These are phyloP conservation scores for Chlorella sp. DNA, from an alignment of 139 green algal genomes.

Conservation along the genomic window DNA sequence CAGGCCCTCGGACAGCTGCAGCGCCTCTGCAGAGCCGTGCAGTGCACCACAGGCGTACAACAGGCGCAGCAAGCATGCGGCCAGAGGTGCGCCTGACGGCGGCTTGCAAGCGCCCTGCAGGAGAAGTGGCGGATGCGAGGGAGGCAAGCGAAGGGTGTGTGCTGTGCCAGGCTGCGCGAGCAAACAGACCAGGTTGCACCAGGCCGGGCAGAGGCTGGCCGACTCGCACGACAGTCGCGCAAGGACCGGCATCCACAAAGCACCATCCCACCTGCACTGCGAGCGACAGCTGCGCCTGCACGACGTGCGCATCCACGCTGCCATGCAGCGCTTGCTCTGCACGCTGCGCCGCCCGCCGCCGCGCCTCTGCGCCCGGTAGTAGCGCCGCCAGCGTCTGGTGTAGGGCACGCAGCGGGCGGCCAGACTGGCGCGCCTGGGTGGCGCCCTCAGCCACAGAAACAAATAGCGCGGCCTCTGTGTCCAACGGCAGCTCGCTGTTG, in stretches of 20 bases:
- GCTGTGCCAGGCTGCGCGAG: no score
- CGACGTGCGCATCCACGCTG: neutral
- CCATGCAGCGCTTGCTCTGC: neutral
- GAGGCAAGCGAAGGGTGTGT: neutral
- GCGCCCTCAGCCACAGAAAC: neutral
- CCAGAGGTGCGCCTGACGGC: neutral
- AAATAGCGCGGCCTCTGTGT: constrained; percentile 24
- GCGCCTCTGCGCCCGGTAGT: neutral
- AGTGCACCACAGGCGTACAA: constrained; percentile 2
- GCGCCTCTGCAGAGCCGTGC: neutral
- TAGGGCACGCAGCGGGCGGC: neutral
- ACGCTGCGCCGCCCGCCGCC: neutral
- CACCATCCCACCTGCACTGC: neutral
- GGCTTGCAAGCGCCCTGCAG: constrained; percentile 8
- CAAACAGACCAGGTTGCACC: neutral
- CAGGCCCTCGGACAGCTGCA: constrained; percentile 29
- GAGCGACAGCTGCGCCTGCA: neutral
- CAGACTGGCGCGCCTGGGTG: neutral
- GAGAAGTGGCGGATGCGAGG: no score
- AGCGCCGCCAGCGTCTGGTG: constrained; percentile 3
- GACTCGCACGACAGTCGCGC: neutral
- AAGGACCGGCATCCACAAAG: neutral
- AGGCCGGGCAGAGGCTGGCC: neutral
- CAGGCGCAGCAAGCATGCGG: constrained; percentile 30
- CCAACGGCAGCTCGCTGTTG: constrained; percentile 39